Evolutionary conservation across 2,329 filamentous ascomycete genomes (phyloP).

Genomic region (Fusarium sp.): DNA sequence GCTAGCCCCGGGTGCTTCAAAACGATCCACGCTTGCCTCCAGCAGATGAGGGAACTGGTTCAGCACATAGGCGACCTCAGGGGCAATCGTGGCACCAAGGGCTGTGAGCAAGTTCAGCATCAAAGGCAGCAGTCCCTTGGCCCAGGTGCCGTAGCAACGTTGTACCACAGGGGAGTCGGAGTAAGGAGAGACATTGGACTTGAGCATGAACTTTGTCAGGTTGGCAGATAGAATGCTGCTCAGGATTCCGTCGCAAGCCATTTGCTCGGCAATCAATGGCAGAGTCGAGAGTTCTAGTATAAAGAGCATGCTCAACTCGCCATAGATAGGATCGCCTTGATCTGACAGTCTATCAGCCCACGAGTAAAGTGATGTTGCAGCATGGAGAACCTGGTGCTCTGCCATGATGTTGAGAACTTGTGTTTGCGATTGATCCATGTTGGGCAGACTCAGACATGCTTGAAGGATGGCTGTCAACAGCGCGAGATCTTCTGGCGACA

Average conservation of each 20-base stretch:
- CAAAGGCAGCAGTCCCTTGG: conserved; percentile 85
- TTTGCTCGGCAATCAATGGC: conserved; percentile 83
- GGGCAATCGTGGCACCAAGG: conserved; percentile 82
- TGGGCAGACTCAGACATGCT: conserved; percentile 81
- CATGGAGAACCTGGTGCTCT: conserved; percentile 78
- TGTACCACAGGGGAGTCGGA: conserved; percentile 74
- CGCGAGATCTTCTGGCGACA: conserved; percentile 82
- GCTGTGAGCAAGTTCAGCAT: conserved; percentile 88
- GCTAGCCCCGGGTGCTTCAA: conserved; percentile 70
- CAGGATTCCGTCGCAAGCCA: conserved; percentile 87
- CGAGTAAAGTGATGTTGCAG: conserved; percentile 87
- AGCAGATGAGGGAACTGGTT: conserved; percentile 89
- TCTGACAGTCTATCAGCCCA: conserved; percentile 88
- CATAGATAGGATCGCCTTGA: conserved; percentile 87
- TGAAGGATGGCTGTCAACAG: conserved; percentile 90
- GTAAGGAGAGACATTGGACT: conserved; percentile 78
- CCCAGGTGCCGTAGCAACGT: conserved; percentile 90
- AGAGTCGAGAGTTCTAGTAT: conserved; percentile 87
- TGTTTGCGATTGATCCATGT: conserved; percentile 75
- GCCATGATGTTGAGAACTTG: conserved; percentile 78
- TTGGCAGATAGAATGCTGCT: conserved; percentile 82
- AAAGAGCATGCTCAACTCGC: conserved; percentile 89
- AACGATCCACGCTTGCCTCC: conserved; percentile 74
- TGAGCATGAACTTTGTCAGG: conserved; percentile 80
- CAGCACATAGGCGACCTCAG: conserved; percentile 86